Evolutionary conservation across 306 rosid genomes (phyloP).

Genomic region (Ziziphus jujuba): DNA sequence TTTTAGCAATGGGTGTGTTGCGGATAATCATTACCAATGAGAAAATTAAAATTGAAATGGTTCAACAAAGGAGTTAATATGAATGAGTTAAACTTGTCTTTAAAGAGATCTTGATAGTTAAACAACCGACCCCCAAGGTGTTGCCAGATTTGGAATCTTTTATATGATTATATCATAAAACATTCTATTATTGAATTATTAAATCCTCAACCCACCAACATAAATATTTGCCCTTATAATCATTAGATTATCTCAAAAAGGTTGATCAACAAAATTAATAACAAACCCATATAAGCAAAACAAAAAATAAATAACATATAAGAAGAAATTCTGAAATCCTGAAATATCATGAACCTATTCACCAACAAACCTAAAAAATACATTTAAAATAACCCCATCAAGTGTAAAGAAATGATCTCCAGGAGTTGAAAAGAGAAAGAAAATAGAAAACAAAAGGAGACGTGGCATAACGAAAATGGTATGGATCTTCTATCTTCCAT

Average conservation of each 20-base stretch:
- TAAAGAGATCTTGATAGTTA: too few species aligned
- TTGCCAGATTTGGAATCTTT: too few species aligned
- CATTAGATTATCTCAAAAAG: not conserved
- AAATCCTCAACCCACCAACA: not conserved
- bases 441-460: not conserved
- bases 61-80: too few species aligned
- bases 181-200: not conserved
- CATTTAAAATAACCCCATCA: not conserved
- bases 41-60: too few species aligned
- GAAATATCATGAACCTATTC: constrained; percentile 10
- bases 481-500: too few species aligned
- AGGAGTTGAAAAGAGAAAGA: not conserved
- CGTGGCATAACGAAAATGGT: not conserved
- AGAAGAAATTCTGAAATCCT: too few species aligned
- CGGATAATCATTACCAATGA: too few species aligned
- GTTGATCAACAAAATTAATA: not conserved
- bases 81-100: too few species aligned
- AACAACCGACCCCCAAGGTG: too few species aligned
- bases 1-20: too few species aligned
- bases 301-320: too few species aligned
- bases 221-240: not conserved
- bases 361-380: not conserved
- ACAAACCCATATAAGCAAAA: not conserved
- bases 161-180: not conserved
- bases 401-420: not conserved